Evolutionary conservation across 192 early-diverging fungal species (phyloP), one percentile per base, ranked within the genome.

Genomic region (Gonapodya sp.): DNA sequence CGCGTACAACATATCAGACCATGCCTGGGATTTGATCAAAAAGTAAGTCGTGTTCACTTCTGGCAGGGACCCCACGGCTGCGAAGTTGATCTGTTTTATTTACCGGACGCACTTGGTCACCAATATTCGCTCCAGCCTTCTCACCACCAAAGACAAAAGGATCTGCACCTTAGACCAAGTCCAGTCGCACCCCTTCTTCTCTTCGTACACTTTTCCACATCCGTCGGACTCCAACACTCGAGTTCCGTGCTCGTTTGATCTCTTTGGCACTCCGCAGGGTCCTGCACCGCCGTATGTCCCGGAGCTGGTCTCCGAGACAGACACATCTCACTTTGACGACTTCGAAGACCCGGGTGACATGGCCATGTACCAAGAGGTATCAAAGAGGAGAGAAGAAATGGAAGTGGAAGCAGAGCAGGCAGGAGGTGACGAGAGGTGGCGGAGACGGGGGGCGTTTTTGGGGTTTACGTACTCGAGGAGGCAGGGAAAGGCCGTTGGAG

Each of bases 21-120:
- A 89, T 24, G 92, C 93, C 1, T 95, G 95, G 94, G 87, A 91
- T 73, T 86, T 96, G 34, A 93, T 95, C 73, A 91, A 85, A 0
- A 86, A 85, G 80, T 81, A 36, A 77, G 75, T 2, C 34, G 8
- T 14, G 64, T 72, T n/a, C 24, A 24, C 8, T 79, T 77, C 75
- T 31, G 75, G 30, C 8, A 14, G 14, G 8, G 18, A 77, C 34
- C 75, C 75, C 18, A 31, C 18, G 18, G 75, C 75, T 34, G 8
- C n/a, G n/a, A n/a, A n/a, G n/a, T n/a, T n/a, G n/a, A n/a, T n/a
- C n/a, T n/a, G n/a, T n/a, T n/a, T n/a, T n/a, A n/a, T n/a, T n/a
- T n/a, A n/a, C n/a, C n/a, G n/a, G n/a, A n/a, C n/a, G n/a, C n/a
- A n/a, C 14, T 14, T 77, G 2, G 18, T 77, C 30, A 77, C 75